Evolutionary conservation across 2,329 filamentous ascomycete species (phyloP), one percentile per base, ranked within the genome.

Genomic region (Alternaria arborescens): DNA sequence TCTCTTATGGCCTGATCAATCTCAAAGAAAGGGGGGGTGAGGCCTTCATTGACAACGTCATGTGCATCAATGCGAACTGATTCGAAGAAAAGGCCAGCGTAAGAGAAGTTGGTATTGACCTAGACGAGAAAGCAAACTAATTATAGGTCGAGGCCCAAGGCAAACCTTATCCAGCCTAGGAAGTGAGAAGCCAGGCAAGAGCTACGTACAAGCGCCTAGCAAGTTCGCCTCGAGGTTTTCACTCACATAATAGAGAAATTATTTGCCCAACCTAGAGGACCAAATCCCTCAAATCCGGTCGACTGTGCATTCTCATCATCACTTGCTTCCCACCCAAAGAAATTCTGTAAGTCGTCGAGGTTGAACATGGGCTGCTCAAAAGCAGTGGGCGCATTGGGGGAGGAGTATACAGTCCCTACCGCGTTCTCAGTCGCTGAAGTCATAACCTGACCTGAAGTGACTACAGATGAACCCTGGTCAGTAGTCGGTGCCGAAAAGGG

Each of bases 281-380:
- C 72, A 56, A 75, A 69, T 2, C 67, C 71, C 26, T 75, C 72
- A 8, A 75, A 70, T 0, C 73, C 73, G 2, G 73, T 74, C 2
- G 68, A 63, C 41, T 72, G 72, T 18, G 66, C 69, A 41, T 71
- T 70, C 48, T 73, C 71, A 14, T 65, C 62, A 14, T 65, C 65
- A 32, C 55, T 71, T 22, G 68, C 68, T 20, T 72, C 70, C 72
- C 72, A 75, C 22, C 73, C 71, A 52, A 76, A 76, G 55, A 76
- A 76, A 20, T 76, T 75, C 26, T 76, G 73, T 3, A 76, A 42
- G 48, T 75, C 71, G 24, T 76, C 71, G 3, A 76, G 61, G 26
- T 76, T 71, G 38, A 76, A 74, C 44, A 75, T 71, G 12, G 71
- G 72, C 24, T 71, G 72, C 7, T 75, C 72, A 1, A 67, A 54